phyloP scores from a whole-genome alignment of 306 rosid species.

The Crataegus laevigata region DNA sequence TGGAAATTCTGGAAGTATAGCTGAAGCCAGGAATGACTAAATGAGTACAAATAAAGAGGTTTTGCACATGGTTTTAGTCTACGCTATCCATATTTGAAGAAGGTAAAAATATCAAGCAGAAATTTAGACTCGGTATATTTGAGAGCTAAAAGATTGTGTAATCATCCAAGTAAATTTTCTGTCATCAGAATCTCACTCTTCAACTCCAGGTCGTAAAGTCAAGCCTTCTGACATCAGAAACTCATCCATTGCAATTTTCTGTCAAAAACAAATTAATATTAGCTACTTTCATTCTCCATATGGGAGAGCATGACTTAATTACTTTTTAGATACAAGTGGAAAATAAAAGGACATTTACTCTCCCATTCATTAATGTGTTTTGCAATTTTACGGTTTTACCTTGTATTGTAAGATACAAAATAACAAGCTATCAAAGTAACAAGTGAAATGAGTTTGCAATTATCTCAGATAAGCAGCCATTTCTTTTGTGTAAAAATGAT shows the following conservation, averaged over 20 bases:
- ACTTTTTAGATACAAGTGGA: not conserved
- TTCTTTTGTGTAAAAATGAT: not conserved
- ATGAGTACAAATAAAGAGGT: not conserved
- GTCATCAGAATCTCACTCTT: too few species aligned
- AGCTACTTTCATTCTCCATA: constrained; percentile 12
- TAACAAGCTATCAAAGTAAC: not conserved
- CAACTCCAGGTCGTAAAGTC: too few species aligned
- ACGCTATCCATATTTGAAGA: not conserved
- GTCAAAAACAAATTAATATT: constrained; percentile 30
- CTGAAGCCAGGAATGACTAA: not conserved
- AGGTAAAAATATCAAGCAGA: not conserved
- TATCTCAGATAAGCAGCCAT: not conserved
- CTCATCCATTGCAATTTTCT: too few species aligned
- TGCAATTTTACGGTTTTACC: too few species aligned
- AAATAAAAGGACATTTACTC: too few species aligned
- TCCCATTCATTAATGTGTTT: too few species aligned
- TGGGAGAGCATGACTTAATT: not conserved
- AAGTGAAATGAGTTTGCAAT: not conserved
- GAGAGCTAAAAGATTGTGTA: not conserved
- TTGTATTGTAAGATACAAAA: not conserved
- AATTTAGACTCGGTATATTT: not conserved
- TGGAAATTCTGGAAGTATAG: not conserved
- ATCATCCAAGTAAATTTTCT: too few species aligned
- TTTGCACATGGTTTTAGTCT: not conserved
- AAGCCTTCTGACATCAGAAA: too few species aligned